Conservation (phyloP, 768 basidiomycete species). For the Trametes cinnabarina region DNA sequence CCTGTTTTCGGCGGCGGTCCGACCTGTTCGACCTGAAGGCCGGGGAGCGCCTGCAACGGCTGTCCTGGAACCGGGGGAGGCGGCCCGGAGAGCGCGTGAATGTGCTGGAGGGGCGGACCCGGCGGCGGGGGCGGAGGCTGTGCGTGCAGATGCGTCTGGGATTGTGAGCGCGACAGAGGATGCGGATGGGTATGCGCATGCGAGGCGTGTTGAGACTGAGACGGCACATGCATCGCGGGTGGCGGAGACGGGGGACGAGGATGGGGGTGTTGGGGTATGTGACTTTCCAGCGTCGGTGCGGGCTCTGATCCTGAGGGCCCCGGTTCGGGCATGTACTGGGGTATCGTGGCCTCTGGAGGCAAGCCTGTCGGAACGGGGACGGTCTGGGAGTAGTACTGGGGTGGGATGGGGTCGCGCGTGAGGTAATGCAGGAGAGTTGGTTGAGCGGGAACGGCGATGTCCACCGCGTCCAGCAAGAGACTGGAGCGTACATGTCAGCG, state of each 20-base stretch:
- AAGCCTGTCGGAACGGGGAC: constrained; percentile 16
- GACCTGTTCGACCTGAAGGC: constrained; percentile 2
- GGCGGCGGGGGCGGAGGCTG: not conserved
- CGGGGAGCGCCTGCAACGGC: not conserved
- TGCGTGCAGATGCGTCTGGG: not conserved
- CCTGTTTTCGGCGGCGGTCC: not conserved
- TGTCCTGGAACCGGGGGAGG: not conserved
- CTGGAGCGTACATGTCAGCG: constrained; percentile 2
- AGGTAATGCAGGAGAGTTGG: constrained; percentile 29
- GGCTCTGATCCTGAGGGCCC: not conserved
- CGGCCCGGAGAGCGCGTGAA: not conserved
- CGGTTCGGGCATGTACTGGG: not conserved
- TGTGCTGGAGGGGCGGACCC: not conserved
- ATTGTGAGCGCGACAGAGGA: not conserved
- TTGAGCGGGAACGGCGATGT: constrained; percentile 30
- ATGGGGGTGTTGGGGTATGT: not conserved
- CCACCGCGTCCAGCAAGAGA: constrained; percentile 31
- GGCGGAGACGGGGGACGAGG: not conserved
- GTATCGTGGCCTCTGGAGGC: constrained; percentile 6
- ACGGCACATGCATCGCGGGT: not conserved
- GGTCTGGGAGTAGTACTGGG: constrained; percentile 26
- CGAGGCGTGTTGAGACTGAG: not conserved
- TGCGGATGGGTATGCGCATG: not conserved
- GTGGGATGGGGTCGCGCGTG: constrained; percentile 26
- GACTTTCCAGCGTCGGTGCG: too few species aligned